These are phyloP conservation scores for Penicillium tannophilum DNA, from an alignment of 495 filamentous ascomycete genomes.

Conservation along the genomic window DNA sequence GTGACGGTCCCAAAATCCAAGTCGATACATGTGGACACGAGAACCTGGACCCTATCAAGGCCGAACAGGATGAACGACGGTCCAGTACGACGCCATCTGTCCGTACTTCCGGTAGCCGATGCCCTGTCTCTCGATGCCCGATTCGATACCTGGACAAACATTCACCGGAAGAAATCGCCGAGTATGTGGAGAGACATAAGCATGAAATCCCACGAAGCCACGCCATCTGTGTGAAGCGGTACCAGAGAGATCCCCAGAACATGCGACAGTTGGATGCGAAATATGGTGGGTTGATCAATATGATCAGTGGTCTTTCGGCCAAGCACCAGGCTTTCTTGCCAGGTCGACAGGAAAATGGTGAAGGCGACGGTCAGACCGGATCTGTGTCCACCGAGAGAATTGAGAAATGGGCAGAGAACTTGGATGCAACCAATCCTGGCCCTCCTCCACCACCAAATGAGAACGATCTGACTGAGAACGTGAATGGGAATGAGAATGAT, in stretches of 20 bases:
- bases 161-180: constrained; percentile 85
- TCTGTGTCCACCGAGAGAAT: constrained; percentile 62
- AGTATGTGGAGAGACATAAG: constrained; percentile 89
- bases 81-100: constrained; percentile 48
- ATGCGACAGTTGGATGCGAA: constrained; percentile 87
- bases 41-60: constrained; percentile 48
- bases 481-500: constrained; percentile 31
- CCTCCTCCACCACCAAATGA: neutral
- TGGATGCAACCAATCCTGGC: constrained; percentile 46
- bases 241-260: constrained; percentile 78
- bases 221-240: constrained; percentile 84
- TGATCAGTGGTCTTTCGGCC: constrained; percentile 82
- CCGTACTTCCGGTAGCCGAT: constrained; percentile 59
- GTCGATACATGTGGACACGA: constrained; percentile 41
- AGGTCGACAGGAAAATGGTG: constrained; percentile 51
- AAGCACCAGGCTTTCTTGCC: constrained; percentile 84
- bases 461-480: constrained; percentile 28
- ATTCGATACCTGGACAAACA: constrained; percentile 89
- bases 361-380: constrained; percentile 14
- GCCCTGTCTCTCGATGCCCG: constrained; percentile 83
- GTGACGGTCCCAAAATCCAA: constrained; percentile 29
- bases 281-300: constrained; percentile 83
- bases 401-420: constrained; percentile 77
- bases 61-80: constrained; percentile 42
- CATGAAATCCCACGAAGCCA: constrained; percentile 90